These are phyloP conservation scores for Brettanomyces bruxellensis DNA, from an alignment of 805 yeast genomes.

Conservation along the genomic window DNA sequence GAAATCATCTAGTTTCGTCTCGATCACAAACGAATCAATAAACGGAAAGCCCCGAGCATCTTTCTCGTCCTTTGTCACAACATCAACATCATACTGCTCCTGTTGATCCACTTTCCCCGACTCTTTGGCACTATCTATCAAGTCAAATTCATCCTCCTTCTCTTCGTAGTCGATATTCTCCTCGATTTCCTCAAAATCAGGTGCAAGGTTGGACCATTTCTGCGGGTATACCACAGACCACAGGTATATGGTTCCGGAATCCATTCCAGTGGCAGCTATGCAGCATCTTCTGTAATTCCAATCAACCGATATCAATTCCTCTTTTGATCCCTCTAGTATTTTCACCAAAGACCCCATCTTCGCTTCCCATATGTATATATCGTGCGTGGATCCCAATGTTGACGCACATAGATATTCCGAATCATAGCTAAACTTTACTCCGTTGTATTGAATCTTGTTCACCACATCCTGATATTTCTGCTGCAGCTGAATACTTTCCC, in stretches of 20 bases:
- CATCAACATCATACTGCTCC: constrained; percentile 66
- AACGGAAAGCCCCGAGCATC: constrained; percentile 70
- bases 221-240: constrained; percentile 84
- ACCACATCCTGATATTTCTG: constrained; percentile 88
- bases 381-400: constrained; percentile 82
- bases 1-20: constrained; percentile 4
- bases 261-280: constrained; percentile 78
- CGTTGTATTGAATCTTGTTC: constrained; percentile 81
- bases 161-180: constrained; percentile 85
- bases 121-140: constrained; percentile 49
- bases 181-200: constrained; percentile 91
- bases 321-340: constrained; percentile 84
- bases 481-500: constrained; percentile 46
- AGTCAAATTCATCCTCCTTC: constrained; percentile 86
- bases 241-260: constrained; percentile 69
- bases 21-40: constrained; percentile 47
- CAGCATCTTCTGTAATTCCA: constrained; percentile 75
- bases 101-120: constrained; percentile 46
- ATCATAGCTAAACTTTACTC: constrained; percentile 62
- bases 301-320: constrained; percentile 76
- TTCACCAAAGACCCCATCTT: constrained; percentile 75
- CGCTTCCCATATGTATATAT: constrained; percentile 89
- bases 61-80: constrained; percentile 47
- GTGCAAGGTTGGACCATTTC: constrained; percentile 94
- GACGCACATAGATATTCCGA: constrained; percentile 86